Conservation (phyloP, 768 basidiomycete genomes). For the Pleurotus ostreatus region DNA sequence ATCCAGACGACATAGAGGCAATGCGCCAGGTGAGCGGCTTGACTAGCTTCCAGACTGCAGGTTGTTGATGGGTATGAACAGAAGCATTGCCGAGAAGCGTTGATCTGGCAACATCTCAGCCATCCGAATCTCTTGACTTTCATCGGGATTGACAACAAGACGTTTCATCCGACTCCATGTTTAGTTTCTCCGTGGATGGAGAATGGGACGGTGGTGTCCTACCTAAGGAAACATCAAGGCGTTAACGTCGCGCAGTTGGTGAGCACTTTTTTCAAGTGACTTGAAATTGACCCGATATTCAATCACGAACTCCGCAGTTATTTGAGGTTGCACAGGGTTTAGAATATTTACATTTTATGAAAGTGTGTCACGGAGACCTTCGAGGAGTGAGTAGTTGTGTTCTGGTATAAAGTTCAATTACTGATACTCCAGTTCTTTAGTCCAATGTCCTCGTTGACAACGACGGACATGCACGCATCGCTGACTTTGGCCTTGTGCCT, state of each 20-base stretch:
- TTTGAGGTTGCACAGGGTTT: constrained; percentile 1
- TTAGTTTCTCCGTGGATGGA: constrained; percentile 2
- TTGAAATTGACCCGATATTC: neutral
- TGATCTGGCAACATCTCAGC: neutral
- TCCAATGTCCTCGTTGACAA: constrained; percentile 7
- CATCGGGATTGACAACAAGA: neutral
- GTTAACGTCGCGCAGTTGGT: neutral
- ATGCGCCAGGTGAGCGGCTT: neutral
- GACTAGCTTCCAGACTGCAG: neutral
- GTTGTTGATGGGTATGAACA: neutral
- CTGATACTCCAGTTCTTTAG: neutral
- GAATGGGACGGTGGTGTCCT: constrained; percentile 1
- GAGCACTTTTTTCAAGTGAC: neutral
- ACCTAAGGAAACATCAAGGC: neutral
- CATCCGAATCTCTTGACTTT: constrained; percentile 7
- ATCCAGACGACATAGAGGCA: neutral
- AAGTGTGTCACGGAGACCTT: constrained; percentile 4
- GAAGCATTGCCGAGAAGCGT: constrained; percentile 5
- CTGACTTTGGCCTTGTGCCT: constrained; percentile 4
- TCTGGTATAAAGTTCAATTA: neutral
- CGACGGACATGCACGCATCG: neutral
- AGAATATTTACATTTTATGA: neutral
- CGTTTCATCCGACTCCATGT: neutral
- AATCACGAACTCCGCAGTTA: neutral
- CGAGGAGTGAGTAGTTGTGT: neutral